phyloP scores from a whole-genome alignment of 495 filamentous ascomycete species.

The Jackrogersella minutella region DNA sequence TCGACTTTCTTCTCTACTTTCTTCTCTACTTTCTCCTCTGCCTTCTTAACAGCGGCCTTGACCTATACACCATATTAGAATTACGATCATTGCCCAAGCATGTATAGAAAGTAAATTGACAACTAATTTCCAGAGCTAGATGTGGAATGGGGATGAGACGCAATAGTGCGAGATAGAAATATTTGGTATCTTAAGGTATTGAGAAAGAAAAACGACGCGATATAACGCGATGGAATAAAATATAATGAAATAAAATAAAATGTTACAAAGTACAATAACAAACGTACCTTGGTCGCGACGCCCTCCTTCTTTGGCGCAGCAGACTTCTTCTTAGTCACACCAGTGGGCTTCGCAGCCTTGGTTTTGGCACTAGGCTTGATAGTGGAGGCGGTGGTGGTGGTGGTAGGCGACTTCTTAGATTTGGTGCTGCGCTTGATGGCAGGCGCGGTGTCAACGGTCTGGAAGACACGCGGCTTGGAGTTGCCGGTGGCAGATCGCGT shows the following conservation, averaged over 20 bases:
- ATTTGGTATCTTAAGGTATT: background rate
- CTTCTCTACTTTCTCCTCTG: conserved; percentile 37
- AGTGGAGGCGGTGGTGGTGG: conserved; percentile 46
- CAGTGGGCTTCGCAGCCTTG: conserved; percentile 60
- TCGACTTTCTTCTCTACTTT: too few species aligned
- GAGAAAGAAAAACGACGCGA: background rate
- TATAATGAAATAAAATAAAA: background rate
- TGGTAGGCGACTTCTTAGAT: conserved; percentile 46
- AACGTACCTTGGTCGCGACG: conserved; percentile 58
- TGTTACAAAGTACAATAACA: background rate
- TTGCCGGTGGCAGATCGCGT: conserved; percentile 64
- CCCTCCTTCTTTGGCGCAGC: conserved; percentile 57
- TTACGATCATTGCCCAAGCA: background rate
- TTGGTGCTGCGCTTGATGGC: conserved; percentile 56
- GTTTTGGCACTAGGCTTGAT: conserved; percentile 48
- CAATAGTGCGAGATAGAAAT: background rate
- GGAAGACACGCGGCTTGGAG: conserved; percentile 62
- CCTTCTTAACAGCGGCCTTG: conserved; percentile 59
- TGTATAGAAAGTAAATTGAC: too few species aligned
- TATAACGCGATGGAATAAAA: background rate
- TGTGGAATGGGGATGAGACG: background rate
- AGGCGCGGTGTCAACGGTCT: conserved; percentile 58
- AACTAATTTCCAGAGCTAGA: too few species aligned
- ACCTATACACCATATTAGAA: conserved; percentile 51
- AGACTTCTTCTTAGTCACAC: conserved; percentile 63